Conservation (phyloP, 148 eudicot species). For the Dianthus caryophyllus region DNA sequence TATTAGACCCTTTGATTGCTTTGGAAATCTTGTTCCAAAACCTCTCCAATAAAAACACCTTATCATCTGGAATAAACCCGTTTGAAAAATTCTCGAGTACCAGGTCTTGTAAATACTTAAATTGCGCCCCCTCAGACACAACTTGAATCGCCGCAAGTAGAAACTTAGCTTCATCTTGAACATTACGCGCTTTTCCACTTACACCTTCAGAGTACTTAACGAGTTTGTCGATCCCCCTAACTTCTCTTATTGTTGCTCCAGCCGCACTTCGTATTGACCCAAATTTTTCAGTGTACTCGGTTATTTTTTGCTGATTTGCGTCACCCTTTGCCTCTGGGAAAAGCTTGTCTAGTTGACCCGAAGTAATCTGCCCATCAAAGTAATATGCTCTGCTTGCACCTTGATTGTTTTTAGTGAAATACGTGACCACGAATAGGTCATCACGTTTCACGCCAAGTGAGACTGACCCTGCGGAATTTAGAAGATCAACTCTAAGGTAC, state of each 20-base stretch:
- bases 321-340: background rate
- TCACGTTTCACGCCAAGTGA: background rate
- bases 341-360: background rate
- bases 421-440: background rate
- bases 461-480: background rate
- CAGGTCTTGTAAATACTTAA: background rate
- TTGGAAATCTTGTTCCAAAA: background rate
- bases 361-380: background rate
- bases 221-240: background rate
- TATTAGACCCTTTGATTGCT: background rate
- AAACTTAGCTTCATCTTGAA: background rate
- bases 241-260: no score
- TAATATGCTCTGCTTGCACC: background rate
- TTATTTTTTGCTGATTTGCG: slow-evolving; percentile 1
- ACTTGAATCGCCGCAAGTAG: background rate
- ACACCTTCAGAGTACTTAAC: background rate
- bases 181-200: background rate
- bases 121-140: background rate
- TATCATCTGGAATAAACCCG: background rate
- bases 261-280: background rate
- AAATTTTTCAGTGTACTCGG: background rate
- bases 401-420: background rate
- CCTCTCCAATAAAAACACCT: background rate
- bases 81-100: no score
- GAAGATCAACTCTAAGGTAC: background rate